Evolutionary conservation across 495 filamentous ascomycete genomes (phyloP).

Genomic region (Wilcoxina mikolae): DNA sequence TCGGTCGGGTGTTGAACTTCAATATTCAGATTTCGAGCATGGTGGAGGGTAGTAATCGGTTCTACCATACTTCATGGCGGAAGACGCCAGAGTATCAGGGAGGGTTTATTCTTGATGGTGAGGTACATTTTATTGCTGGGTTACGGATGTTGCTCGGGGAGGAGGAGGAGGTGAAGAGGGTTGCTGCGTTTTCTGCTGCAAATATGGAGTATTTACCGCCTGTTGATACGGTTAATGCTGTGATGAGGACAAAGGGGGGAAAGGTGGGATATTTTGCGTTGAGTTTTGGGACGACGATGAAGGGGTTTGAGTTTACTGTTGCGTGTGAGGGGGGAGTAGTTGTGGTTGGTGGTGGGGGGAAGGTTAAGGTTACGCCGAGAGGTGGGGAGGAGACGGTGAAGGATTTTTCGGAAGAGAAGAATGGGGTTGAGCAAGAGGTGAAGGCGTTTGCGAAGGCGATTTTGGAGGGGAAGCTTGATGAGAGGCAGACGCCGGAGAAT

Average conservation of each 20-base stretch:
- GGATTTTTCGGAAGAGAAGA: slow-evolving; percentile 40
- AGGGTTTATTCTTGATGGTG: slow-evolving; percentile 65
- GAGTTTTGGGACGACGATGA: slow-evolving; percentile 51
- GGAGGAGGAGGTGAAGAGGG: slow-evolving; percentile 32
- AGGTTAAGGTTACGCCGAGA: slow-evolving; percentile 33
- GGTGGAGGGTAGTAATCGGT: slow-evolving; percentile 42
- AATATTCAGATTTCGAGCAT: slow-evolving; percentile 39
- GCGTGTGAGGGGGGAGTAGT: slow-evolving; percentile 42
- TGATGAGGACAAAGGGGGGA: slow-evolving; percentile 44
- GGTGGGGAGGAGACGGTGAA: slow-evolving; percentile 31
- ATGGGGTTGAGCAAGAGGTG: slow-evolving; percentile 52
- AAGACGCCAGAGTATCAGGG: slow-evolving; percentile 58
- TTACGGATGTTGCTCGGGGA: slow-evolving; percentile 44
- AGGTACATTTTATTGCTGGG: slow-evolving; percentile 56
- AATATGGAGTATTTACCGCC: slow-evolving; percentile 51
- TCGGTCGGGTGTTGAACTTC: slow-evolving; percentile 55
- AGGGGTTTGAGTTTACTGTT: slow-evolving; percentile 37
- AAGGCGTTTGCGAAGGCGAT: slow-evolving; percentile 49
- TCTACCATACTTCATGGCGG: slow-evolving; percentile 59
- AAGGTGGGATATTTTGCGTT: slow-evolving; percentile 46
- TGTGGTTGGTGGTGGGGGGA: slow-evolving; percentile 26
- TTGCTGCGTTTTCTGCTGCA: slow-evolving; percentile 46
- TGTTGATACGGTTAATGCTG: slow-evolving; percentile 58
- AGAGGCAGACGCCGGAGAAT: slow-evolving; percentile 46
- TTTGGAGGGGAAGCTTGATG: slow-evolving; percentile 32